phyloP scores from a whole-genome alignment of 2,329 filamentous ascomycete species.

The Colletotrichum sansevieriae region DNA sequence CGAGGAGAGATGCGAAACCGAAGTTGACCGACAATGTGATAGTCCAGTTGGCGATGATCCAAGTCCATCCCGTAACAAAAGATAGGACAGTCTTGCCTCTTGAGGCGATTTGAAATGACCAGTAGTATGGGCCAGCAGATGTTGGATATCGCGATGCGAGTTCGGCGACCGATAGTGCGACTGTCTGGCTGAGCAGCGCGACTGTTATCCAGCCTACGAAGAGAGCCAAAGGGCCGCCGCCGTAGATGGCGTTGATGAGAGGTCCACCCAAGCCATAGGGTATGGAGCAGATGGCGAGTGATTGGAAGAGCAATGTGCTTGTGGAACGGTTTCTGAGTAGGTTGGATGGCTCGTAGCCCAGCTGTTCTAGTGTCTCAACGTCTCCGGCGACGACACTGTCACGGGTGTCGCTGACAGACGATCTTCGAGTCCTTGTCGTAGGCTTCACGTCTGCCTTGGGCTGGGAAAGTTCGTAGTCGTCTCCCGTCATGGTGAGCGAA shows the following conservation, averaged over 20 bases:
- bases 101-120: slow-evolving; percentile 71
- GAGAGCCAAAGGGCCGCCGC: neutral
- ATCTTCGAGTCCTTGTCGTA: neutral
- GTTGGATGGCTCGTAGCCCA: slow-evolving; percentile 74
- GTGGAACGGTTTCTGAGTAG: slow-evolving; percentile 74
- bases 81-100: slow-evolving; percentile 75
- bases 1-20: slow-evolving; percentile 76
- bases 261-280: slow-evolving; percentile 79
- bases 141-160: slow-evolving; percentile 1
- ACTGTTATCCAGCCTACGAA: slow-evolving; percentile 11
- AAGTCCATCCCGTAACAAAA: slow-evolving; percentile 71
- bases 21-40: slow-evolving; percentile 85
- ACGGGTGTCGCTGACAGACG: neutral
- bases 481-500: neutral
- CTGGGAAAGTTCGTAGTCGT: neutral
- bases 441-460: neutral
- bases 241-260: slow-evolving; percentile 57
- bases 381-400: slow-evolving; percentile 54
- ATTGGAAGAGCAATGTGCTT: slow-evolving; percentile 79
- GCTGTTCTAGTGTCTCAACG: slow-evolving; percentile 71
- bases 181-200: neutral
- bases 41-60: slow-evolving; percentile 83
- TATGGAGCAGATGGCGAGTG: slow-evolving; percentile 80
- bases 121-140: slow-evolving; percentile 54
- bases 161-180: slow-evolving; percentile 3